A percentile compares a stretch with the other conserved stretches of the same genome.
Conservation (phyloP, 2,329 filamentous ascomycete genomes). For the Akanthomyces lecanii region DNA sequence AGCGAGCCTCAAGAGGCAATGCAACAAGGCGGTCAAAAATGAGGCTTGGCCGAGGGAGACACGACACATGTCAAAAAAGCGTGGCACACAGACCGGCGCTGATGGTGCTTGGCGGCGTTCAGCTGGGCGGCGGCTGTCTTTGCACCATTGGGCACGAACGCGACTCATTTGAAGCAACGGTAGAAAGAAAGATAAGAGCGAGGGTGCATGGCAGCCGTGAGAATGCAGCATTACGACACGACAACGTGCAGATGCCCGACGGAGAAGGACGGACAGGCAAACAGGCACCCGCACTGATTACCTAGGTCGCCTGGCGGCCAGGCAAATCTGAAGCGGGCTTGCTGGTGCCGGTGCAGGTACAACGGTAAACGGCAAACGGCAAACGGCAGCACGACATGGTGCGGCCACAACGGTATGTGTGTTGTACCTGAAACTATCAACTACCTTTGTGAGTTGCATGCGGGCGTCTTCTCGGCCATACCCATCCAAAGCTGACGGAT, state of each 20-base stretch:
- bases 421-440: too few relatives aligned
- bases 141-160: not conserved
- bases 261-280: not conserved
- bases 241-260: not conserved
- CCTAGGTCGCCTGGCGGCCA: not conserved
- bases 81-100: not conserved
- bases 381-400: too few relatives aligned
- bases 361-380: not conserved
- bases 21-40: conserved; percentile 1
- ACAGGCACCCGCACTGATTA: not conserved
- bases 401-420: too few relatives aligned
- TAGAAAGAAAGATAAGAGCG: not conserved
- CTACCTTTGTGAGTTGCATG: too few relatives aligned
- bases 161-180: not conserved
- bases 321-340: not conserved
- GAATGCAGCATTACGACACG: not conserved
- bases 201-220: not conserved
- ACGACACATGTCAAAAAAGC: not conserved
- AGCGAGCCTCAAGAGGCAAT: not conserved
- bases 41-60: not conserved
- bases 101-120: not conserved
- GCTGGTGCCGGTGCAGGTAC: not conserved
- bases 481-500: not conserved
- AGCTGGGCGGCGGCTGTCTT: not conserved
- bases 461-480: too few relatives aligned